Percentiles rank a stretch among this genome's conserved stretches.
Evolutionary conservation across 305 asterid species (phyloP).

Genomic region (Euphrasia arctica): DNA sequence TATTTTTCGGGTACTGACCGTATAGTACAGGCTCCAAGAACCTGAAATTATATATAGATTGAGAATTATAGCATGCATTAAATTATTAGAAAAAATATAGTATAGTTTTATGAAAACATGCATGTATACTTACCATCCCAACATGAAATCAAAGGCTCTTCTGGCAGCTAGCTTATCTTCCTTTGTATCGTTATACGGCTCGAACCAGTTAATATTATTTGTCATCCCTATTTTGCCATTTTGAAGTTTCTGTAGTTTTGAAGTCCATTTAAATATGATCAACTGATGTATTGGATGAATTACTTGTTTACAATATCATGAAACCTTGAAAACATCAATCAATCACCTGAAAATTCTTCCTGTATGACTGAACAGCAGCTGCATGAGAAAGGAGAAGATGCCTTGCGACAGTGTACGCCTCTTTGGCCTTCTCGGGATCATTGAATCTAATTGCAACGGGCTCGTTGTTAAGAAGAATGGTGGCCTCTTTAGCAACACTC

Average conservation of each 20-base stretch:
- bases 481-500: background rate
- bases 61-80: background rate
- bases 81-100: background rate
- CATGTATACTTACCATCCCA: slow-evolving; percentile 22
- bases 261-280: background rate
- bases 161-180: slow-evolving; percentile 9
- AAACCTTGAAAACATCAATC: too few relatives aligned
- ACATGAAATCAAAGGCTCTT: slow-evolving; percentile 24
- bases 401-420: slow-evolving; percentile 24
- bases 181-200: background rate
- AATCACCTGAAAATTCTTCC: background rate
- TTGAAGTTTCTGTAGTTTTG: slow-evolving; percentile 14
- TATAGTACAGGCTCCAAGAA: slow-evolving; percentile 20
- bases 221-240: slow-evolving; percentile 23
- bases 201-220: background rate
- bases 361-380: slow-evolving; percentile 22
- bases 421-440: background rate
- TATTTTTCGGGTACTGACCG: slow-evolving; percentile 24
- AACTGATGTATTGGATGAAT: too few relatives aligned
- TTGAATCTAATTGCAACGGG: background rate
- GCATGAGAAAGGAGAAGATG: slow-evolving; percentile 31
- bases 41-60: slow-evolving; percentile 9
- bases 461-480: background rate
- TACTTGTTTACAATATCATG: background rate
- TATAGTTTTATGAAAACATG: background rate